phyloP scores from a whole-genome alignment of 768 basidiomycete genomes.

The Boletus sensibilis region DNA sequence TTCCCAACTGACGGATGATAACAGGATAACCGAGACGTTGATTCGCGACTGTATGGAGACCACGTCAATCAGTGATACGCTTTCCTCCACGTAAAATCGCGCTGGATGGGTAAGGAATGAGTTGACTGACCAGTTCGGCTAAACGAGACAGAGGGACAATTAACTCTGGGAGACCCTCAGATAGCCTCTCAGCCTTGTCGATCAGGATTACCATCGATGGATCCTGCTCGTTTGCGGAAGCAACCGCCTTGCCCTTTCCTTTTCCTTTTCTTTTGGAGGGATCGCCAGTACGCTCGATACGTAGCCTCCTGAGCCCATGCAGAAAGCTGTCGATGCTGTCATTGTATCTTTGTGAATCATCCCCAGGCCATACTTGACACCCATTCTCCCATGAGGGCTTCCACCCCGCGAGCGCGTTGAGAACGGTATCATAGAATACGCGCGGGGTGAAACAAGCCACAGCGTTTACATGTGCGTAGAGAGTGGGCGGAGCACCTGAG shows the following conservation, averaged over 20 bases:
- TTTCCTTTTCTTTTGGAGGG: slow-evolving; percentile 29
- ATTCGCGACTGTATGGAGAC: slow-evolving; percentile 51
- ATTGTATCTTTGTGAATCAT: slow-evolving; percentile 49
- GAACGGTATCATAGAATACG: slow-evolving; percentile 61
- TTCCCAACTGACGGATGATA: slow-evolving; percentile 69
- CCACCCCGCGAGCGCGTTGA: slow-evolving; percentile 62
- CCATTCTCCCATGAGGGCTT: slow-evolving; percentile 58
- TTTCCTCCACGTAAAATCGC: not conserved
- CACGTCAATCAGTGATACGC: slow-evolving; percentile 4
- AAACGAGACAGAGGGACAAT: slow-evolving; percentile 70
- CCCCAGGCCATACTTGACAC: slow-evolving; percentile 54
- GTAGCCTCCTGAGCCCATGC: slow-evolving; percentile 55
- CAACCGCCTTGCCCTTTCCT: slow-evolving; percentile 31
- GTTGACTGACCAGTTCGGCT: slow-evolving; percentile 58
- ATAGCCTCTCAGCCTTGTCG: slow-evolving; percentile 67
- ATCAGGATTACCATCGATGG: slow-evolving; percentile 56
- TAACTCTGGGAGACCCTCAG: slow-evolving; percentile 59
- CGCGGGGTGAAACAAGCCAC: slow-evolving; percentile 60
- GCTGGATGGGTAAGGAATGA: not conserved
- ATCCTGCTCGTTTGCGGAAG: slow-evolving; percentile 15
- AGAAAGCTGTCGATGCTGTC: slow-evolving; percentile 67
- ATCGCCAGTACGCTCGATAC: slow-evolving; percentile 14
- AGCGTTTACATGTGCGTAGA: slow-evolving; percentile 51
- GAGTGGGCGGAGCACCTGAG: slow-evolving; percentile 26
- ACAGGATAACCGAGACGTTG: slow-evolving; percentile 57